Conservation (phyloP, 1,284 basidiomycete species). For the Rhodotorula glutinis region DNA sequence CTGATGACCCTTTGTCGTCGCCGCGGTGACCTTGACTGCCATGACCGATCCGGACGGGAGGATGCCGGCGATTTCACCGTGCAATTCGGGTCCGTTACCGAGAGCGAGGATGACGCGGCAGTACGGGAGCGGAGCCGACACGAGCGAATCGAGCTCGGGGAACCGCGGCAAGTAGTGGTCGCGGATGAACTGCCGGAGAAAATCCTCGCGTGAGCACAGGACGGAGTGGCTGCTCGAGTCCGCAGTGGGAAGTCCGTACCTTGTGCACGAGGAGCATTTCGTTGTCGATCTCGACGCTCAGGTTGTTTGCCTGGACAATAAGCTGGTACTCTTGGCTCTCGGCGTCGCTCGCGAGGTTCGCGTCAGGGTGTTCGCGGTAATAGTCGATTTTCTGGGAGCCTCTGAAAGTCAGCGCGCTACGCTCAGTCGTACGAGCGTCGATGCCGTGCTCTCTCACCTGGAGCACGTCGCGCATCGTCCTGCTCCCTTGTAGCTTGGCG, state of each 20-base stretch:
- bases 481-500: conserved; percentile 81
- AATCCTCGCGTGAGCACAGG: neutral
- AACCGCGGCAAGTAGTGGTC: conserved; percentile 96
- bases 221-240: neutral
- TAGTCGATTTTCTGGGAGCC: conserved; percentile 73
- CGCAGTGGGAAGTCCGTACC: conserved; percentile 51
- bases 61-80: conserved; percentile 76
- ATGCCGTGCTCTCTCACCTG: conserved; percentile 58
- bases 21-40: conserved; percentile 93
- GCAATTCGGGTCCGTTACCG: conserved; percentile 64
- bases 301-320: conserved; percentile 95
- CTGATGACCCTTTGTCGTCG: conserved; percentile 75
- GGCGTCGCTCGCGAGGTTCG: conserved; percentile 63
- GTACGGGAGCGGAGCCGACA: conserved; percentile 82
- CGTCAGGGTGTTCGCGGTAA: conserved; percentile 70
- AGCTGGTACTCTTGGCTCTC: conserved; percentile 93
- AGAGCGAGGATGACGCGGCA: conserved; percentile 85
- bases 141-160: conserved; percentile 92
- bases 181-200: conserved; percentile 72
- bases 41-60: conserved; percentile 90
- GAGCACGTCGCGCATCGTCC: conserved; percentile 78
- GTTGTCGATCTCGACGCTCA: conserved; percentile 97
- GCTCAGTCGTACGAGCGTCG: too few species aligned
- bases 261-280: conserved; percentile 97
- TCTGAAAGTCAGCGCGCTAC: neutral